phyloP scores from a whole-genome alignment of 2,329 filamentous ascomycete genomes.

The Colletotrichum spinosum region DNA sequence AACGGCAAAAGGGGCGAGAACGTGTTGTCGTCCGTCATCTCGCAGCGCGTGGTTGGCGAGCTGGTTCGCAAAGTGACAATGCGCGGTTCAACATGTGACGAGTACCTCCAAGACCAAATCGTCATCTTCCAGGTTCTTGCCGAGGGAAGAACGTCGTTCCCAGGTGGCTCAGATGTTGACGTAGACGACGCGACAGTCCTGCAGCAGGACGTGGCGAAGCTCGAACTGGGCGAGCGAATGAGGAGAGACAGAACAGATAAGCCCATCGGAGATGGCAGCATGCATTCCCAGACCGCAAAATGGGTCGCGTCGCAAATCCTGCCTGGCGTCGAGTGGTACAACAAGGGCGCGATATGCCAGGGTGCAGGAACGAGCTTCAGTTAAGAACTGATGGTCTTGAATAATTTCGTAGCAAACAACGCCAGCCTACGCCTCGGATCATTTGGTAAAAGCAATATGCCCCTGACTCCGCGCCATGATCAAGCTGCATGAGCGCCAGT shows the following conservation, averaged over 20 bases:
- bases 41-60: slow-evolving; percentile 57
- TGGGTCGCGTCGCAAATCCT: slow-evolving; percentile 68
- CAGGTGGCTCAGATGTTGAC: slow-evolving; percentile 24
- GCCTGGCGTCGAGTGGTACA: slow-evolving; percentile 60
- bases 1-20: slow-evolving; percentile 38
- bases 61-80: slow-evolving; percentile 57
- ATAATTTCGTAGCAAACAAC: neutral
- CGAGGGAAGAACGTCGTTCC: slow-evolving; percentile 62
- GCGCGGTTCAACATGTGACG: slow-evolving; percentile 54
- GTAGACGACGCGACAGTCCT: slow-evolving; percentile 39
- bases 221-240: slow-evolving; percentile 45
- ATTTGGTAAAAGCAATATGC: slow-evolving; percentile 1
- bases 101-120: slow-evolving; percentile 71
- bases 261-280: slow-evolving; percentile 68
- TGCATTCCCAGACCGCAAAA: slow-evolving; percentile 69
- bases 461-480: slow-evolving; percentile 20
- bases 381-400: slow-evolving; percentile 10
- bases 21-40: slow-evolving; percentile 54
- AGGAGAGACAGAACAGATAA: slow-evolving; percentile 57
- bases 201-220: slow-evolving; percentile 45
- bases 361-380: slow-evolving; percentile 52
- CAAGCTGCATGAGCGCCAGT: neutral
- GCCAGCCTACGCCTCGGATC: neutral
- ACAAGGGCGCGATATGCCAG: slow-evolving; percentile 61
- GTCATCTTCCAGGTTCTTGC: slow-evolving; percentile 70